phyloP scores from a whole-genome alignment of 148 eudicot species.

The Mesembryanthemum crystallinum region DNA sequence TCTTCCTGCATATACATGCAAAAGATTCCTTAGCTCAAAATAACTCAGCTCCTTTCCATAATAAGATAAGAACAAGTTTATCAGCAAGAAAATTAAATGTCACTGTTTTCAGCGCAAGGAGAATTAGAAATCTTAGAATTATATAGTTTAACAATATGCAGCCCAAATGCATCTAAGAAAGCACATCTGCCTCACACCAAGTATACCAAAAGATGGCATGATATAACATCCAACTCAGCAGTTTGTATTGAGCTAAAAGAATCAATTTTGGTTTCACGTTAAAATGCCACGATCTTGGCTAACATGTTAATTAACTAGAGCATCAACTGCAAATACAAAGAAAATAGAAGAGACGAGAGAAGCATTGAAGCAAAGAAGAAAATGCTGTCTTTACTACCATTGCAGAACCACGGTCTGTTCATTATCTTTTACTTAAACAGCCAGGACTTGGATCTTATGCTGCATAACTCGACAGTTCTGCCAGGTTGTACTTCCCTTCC shows the following conservation, averaged over 20 bases:
- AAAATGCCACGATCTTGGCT: no score
- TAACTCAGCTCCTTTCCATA: neutral
- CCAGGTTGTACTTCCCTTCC: neutral
- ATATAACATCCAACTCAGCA: no score
- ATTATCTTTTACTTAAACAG: neutral
- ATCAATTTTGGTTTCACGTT: no score
- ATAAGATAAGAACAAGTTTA: neutral
- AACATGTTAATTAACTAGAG: neutral
- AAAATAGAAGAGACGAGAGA: neutral
- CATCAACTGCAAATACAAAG: neutral
- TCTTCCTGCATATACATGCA: conserved; percentile 50
- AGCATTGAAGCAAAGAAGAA: neutral
- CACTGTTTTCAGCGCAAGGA: neutral
- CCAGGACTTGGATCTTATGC: neutral
- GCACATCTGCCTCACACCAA: neutral
- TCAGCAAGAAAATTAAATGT: neutral
- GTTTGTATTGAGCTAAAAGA: no score
- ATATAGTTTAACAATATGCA: neutral
- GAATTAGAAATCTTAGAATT: neutral
- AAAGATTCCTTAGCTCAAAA: neutral
- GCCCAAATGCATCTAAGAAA: neutral
- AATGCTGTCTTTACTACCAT: neutral
- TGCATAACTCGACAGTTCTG: neutral
- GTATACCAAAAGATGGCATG: neutral
- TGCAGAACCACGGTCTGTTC: neutral